Evolutionary conservation across 306 rosid genomes (phyloP).

Genomic region (Prinsepia uniflora): DNA sequence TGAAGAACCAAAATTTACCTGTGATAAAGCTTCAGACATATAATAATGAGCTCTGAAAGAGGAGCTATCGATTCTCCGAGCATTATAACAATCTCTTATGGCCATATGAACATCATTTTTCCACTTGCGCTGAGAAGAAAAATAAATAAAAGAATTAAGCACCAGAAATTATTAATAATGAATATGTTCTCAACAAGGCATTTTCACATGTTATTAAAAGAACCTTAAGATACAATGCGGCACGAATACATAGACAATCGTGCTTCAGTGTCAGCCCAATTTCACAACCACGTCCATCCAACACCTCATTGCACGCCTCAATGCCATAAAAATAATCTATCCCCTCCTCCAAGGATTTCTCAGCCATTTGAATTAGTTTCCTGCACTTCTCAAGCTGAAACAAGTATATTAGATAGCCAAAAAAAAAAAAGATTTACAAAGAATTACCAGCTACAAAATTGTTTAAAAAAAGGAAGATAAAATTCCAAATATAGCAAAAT

Average conservation of each 20-base stretch:
- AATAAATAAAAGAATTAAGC: neutral
- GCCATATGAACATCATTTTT: conserved; percentile 94
- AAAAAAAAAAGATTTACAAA: conserved; percentile 1
- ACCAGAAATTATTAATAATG: conserved; percentile 9
- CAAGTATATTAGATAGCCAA: conserved; percentile 31
- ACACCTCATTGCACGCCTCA: conserved; percentile 87
- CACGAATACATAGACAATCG: conserved; percentile 70
- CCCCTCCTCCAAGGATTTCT: conserved; percentile 51
- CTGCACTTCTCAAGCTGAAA: conserved; percentile 78
- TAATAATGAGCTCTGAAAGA: conserved; percentile 55
- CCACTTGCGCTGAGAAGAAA: conserved; percentile 77
- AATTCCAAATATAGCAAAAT: conserved; percentile 5
- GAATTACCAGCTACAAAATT: conserved; percentile 14
- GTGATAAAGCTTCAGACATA: conserved; percentile 90
- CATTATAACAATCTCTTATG: conserved; percentile 76
- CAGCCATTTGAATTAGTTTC: conserved; percentile 60
- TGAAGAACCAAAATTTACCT: conserved; percentile 47
- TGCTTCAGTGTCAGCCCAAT: conserved; percentile 50
- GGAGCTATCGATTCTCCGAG: conserved; percentile 57
- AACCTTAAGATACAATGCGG: conserved; percentile 83
- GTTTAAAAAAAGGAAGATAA: neutral
- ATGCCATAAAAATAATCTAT: conserved; percentile 55
- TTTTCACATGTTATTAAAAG: conserved; percentile 18
- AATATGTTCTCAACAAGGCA: conserved; percentile 23
- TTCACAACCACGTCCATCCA: conserved; percentile 54